phyloP scores from a whole-genome alignment of 345 rosid species.

The Populus nigra region DNA sequence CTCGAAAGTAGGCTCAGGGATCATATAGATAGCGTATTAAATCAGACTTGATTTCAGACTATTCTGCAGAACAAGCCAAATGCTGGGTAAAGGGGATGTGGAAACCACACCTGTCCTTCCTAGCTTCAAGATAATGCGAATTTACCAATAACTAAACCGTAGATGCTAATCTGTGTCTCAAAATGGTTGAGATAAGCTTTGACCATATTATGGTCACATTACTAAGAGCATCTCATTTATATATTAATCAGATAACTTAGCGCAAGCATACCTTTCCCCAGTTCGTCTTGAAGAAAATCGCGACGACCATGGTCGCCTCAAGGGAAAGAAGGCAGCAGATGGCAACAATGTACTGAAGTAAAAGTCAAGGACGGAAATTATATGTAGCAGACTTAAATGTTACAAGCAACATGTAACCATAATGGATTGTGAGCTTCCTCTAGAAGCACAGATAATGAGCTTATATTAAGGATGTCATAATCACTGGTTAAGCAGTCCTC shows the following conservation, averaged over 20 bases:
- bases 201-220: background rate
- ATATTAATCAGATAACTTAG: background rate
- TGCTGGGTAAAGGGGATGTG: background rate
- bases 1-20: background rate
- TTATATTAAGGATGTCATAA: background rate
- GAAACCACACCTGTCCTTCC: background rate
- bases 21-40: background rate
- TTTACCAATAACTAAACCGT: background rate
- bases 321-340: constrained; percentile 35
- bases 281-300: constrained; percentile 45
- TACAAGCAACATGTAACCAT: background rate
- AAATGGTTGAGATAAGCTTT: background rate
- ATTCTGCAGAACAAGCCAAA: background rate
- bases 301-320: constrained; percentile 34
- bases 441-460: background rate
- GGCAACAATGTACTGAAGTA: constrained; percentile 39
- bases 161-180: background rate
- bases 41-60: background rate
- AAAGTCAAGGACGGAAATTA: constrained; percentile 25
- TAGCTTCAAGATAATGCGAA: background rate
- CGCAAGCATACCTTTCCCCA: constrained; percentile 42
- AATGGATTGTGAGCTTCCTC: background rate
- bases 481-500: background rate
- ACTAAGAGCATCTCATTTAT: background rate
- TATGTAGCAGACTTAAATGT: background rate